These are phyloP conservation scores for Fraxinus americana DNA, from an alignment of 257 asterid species.

Conservation along the genomic window DNA sequence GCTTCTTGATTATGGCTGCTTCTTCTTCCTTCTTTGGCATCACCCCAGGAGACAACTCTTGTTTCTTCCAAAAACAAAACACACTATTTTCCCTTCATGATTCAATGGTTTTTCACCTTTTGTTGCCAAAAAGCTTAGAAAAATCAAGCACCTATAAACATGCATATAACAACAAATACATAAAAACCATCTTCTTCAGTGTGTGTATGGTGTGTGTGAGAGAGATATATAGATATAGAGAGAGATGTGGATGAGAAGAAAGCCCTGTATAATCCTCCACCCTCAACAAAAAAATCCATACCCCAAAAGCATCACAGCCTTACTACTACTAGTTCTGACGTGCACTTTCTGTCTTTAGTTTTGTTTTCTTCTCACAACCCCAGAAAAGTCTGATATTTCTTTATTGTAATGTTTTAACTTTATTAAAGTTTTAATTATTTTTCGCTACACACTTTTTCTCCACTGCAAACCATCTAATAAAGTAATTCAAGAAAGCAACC, in stretches of 20 bases:
- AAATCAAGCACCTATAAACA: constrained; percentile 56
- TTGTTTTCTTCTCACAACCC: constrained; percentile 70
- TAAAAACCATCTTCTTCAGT: constrained; percentile 25
- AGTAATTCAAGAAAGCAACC: constrained; percentile 50
- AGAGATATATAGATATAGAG: constrained; percentile 28
- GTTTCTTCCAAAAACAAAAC: constrained; percentile 31
- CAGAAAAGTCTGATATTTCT: constrained; percentile 53
- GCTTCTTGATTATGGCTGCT: constrained; percentile 45
- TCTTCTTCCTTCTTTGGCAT: constrained; percentile 55
- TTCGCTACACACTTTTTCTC: constrained; percentile 17
- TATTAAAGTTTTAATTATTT: constrained; percentile 28
- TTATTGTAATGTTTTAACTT: constrained; percentile 21
- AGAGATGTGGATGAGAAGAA: constrained; percentile 65
- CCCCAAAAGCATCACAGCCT: constrained; percentile 36
- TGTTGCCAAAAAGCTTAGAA: constrained; percentile 66
- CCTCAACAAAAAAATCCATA: constrained; percentile 16
- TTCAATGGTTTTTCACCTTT: constrained; percentile 39
- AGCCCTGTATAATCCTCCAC: constrained; percentile 41
- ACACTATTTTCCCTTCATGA: constrained; percentile 25
- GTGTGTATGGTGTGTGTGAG: constrained; percentile 15
- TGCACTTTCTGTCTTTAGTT: constrained; percentile 94
- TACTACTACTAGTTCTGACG: constrained; percentile 75
- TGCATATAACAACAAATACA: constrained; percentile 63
- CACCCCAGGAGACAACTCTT: constrained; percentile 77
- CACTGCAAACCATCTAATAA: constrained; percentile 46